Evolutionary conservation across 768 basidiomycete genomes (phyloP).

Genomic region (Pleurotus tuoliensis): DNA sequence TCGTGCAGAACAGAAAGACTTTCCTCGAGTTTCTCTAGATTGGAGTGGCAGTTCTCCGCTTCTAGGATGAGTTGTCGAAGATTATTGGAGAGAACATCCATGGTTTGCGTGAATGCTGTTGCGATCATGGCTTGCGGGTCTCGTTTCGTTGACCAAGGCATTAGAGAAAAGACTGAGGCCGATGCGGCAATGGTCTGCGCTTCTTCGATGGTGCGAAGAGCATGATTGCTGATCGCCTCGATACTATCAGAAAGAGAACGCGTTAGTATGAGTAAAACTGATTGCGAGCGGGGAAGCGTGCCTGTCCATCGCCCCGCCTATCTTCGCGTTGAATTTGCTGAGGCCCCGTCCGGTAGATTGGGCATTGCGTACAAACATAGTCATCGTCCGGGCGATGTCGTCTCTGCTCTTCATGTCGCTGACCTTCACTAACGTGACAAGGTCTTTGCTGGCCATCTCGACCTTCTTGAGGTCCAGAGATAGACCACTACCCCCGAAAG

Average conservation of each 20-base stretch:
- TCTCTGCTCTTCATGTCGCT: constrained; percentile 64
- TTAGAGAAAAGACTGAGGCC: constrained; percentile 25
- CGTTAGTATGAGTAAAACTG: neutral
- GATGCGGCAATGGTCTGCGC: constrained; percentile 32
- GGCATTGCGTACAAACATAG: constrained; percentile 56
- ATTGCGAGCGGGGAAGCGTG: constrained; percentile 24
- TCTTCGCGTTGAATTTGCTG: constrained; percentile 58
- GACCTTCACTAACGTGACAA: constrained; percentile 55
- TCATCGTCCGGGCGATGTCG: constrained; percentile 46
- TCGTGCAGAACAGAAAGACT: constrained; percentile 54
- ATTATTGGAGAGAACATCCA: constrained; percentile 50
- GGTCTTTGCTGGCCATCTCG: constrained; percentile 71
- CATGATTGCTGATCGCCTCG: constrained; percentile 71
- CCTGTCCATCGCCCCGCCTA: constrained; percentile 73
- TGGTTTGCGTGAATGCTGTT: constrained; percentile 56
- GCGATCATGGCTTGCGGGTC: constrained; percentile 43
- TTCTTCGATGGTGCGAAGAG: constrained; percentile 51
- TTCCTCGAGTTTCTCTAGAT: constrained; percentile 62
- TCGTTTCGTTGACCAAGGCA: constrained; percentile 33
- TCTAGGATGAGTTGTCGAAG: constrained; percentile 62
- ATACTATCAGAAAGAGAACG: constrained; percentile 37
- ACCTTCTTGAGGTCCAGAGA: constrained; percentile 71
- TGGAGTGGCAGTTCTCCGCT: constrained; percentile 50
- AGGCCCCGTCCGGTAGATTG: constrained; percentile 56
- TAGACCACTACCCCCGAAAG: constrained; percentile 47